Evolutionary conservation across 129 eudicot genomes (phyloP).

Genomic region (Helichrysum umbraculigerum): DNA sequence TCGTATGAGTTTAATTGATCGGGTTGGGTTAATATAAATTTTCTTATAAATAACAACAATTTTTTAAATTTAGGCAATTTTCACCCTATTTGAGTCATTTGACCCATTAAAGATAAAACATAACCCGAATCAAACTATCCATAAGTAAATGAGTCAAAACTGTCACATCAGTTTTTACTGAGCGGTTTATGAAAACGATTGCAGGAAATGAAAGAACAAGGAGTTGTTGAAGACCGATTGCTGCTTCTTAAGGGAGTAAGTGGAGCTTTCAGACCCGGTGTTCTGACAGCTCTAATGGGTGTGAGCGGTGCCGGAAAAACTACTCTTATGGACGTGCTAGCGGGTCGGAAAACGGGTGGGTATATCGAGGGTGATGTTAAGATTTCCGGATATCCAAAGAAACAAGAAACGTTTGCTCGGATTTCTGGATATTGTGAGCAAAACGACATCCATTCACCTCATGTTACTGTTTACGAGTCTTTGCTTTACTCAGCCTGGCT

Average conservation of each 20-base stretch:
- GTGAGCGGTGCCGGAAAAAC: constrained; percentile 98
- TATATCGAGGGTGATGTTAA: constrained; percentile 64
- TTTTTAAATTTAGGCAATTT: background rate
- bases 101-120: background rate
- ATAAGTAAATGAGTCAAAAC: background rate
- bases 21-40: background rate
- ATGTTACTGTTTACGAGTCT: constrained; percentile 80
- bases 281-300: constrained; percentile 92
- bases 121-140: background rate
- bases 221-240: constrained; percentile 55
- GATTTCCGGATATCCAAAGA: constrained; percentile 79
- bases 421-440: constrained; percentile 94
- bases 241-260: constrained; percentile 73
- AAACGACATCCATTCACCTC: constrained; percentile 87
- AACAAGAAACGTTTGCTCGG: constrained; percentile 83
- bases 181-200: constrained; percentile 21
- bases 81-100: background rate
- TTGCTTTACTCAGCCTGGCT: constrained; percentile 86
- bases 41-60: background rate
- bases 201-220: constrained; percentile 88
- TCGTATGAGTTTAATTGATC: background rate
- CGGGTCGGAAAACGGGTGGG: constrained; percentile 90
- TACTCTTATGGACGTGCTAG: constrained; percentile 87
- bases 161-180: background rate
- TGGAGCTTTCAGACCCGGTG: constrained; percentile 89